These are phyloP conservation scores for Dioscorea dumetorum DNA, from an alignment of 106 monocot genomes.

Conservation along the genomic window DNA sequence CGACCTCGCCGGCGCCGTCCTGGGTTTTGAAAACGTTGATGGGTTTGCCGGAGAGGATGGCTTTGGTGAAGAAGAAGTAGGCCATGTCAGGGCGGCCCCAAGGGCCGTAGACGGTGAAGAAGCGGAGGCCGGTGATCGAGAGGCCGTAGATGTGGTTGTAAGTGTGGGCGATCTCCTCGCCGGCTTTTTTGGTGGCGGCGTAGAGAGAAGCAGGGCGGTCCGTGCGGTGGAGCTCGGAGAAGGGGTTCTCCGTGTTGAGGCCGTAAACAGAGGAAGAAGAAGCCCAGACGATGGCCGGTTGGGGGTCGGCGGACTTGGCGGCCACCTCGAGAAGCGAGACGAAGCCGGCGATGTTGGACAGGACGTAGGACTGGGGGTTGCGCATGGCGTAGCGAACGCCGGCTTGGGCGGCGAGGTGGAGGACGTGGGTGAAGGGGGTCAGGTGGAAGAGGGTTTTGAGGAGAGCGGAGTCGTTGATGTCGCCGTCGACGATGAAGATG, in stretches of 20 bases:
- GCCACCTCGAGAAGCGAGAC: not conserved
- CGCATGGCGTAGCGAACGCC: conserved; percentile 10
- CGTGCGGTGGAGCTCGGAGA: conserved; percentile 2
- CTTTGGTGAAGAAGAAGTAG: conserved; percentile 6
- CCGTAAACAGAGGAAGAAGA: conserved; percentile 6
- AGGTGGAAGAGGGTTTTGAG: conserved; percentile 1
- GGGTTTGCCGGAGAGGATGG: not conserved
- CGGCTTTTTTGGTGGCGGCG: conserved; percentile 8
- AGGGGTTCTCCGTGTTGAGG: not conserved
- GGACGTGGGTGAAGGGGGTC: not conserved
- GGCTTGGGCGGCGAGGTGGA: conserved; percentile 8
- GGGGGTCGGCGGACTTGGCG: conserved; percentile 1
- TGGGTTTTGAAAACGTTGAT: conserved; percentile 2
- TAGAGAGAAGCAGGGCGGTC: conserved; percentile 5
- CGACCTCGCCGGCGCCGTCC: not conserved
- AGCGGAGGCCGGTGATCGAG: conserved; percentile 3
- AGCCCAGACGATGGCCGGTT: conserved; percentile 7
- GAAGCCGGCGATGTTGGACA: conserved; percentile 1
- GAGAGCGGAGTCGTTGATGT: too few relatives aligned
- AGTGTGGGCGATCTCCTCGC: conserved; percentile 1
- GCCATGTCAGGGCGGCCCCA: conserved; percentile 12
- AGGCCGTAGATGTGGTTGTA: conserved; percentile 13
- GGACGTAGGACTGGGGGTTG: conserved; percentile 4
- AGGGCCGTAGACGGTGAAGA: conserved; percentile 11
- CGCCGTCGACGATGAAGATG: too few relatives aligned